Conservation (phyloP, 202 grass and related monocot genomes). For the Zoysia matrella region DNA sequence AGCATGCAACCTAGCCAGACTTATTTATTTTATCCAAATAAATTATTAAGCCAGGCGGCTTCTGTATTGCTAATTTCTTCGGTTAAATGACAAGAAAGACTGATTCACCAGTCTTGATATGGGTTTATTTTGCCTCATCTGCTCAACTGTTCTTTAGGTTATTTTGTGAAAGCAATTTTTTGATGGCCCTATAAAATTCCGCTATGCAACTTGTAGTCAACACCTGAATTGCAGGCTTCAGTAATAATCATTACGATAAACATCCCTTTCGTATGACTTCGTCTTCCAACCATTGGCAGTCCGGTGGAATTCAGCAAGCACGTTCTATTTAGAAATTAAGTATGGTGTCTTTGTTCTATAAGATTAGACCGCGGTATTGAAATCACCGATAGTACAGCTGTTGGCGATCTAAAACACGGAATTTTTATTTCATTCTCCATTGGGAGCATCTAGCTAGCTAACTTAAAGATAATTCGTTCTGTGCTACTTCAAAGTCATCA, state of each 20-base stretch:
- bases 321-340: not conserved
- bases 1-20: conserved; percentile 6
- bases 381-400: conserved; percentile 1
- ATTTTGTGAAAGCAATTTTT: not conserved
- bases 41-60: not conserved
- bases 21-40: conserved; percentile 25
- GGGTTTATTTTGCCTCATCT: not conserved
- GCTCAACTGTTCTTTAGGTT: not conserved
- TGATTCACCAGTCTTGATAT: not conserved
- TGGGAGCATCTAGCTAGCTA: not conserved
- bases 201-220: not conserved
- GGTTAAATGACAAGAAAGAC: not conserved
- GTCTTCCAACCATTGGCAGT: conserved; percentile 34
- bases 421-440: not conserved
- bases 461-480: not conserved
- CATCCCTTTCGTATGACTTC: conserved; percentile 33
- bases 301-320: not conserved
- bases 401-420: not conserved
- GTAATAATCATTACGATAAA: conserved; percentile 1
- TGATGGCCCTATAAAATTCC: not conserved
- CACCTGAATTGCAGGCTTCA: not conserved
- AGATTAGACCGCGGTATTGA: conserved; percentile 6
- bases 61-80: not conserved
- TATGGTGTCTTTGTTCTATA: not conserved
- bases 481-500: conserved; percentile 3